Evolutionary conservation across 2,329 filamentous ascomycete genomes (phyloP).

Genomic region (Cercospora zeina): DNA sequence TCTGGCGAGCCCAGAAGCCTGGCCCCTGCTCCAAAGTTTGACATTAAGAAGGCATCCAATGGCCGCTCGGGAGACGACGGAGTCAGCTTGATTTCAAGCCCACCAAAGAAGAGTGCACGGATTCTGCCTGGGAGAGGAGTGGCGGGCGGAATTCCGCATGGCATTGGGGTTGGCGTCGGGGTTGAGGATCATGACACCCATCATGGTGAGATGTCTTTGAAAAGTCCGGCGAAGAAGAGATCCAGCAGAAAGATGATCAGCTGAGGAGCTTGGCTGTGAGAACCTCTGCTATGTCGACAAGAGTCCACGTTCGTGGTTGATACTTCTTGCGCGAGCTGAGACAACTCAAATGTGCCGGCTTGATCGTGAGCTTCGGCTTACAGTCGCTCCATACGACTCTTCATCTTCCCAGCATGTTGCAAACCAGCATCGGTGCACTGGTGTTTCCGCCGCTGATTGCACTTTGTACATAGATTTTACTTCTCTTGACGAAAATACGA

Average conservation of each 20-base stretch:
- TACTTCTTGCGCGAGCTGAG: not conserved
- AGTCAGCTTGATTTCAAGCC: conserved; percentile 29
- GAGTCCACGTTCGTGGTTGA: not conserved
- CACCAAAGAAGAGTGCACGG: conserved; percentile 40
- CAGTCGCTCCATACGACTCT: not conserved
- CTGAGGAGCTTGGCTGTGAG: not conserved
- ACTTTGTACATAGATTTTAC: not conserved
- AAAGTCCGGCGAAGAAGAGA: conserved; percentile 36
- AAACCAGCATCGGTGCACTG: too few relatives aligned
- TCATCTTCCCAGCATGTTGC: not conserved
- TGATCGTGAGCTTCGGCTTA: not conserved
- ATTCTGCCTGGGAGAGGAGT: conserved; percentile 30
- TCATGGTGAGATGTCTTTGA: conserved; percentile 13
- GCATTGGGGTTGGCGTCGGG: conserved; percentile 22
- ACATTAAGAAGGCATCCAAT: conserved; percentile 26
- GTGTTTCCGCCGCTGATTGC: not conserved
- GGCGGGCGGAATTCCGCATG: conserved; percentile 12
- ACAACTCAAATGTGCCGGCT: not conserved
- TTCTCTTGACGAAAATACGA: not conserved
- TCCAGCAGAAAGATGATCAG: conserved; percentile 17
- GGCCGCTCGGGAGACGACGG: conserved; percentile 16
- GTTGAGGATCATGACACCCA: conserved; percentile 10
- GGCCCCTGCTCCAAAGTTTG: conserved; percentile 32
- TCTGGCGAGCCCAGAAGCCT: conserved; percentile 18
- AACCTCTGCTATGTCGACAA: not conserved